These are phyloP conservation scores for Fusarium sublunatum DNA, from an alignment of 2,329 filamentous ascomycete species.

Conservation along the genomic window DNA sequence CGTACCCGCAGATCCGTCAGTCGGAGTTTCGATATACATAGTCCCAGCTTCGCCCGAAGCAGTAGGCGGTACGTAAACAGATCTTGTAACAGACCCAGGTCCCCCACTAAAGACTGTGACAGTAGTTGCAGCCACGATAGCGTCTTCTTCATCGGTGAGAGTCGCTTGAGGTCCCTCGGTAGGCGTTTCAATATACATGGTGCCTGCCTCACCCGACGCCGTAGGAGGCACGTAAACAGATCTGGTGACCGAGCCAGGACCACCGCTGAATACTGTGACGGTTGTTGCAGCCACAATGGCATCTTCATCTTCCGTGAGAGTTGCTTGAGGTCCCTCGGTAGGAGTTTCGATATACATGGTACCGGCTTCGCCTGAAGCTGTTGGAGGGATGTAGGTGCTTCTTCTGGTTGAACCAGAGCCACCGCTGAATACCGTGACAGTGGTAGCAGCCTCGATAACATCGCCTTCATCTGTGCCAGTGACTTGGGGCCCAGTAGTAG, in stretches of 20 bases:
- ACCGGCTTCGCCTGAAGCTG: background rate
- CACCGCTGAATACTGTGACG: conserved; percentile 2
- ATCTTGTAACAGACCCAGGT: background rate
- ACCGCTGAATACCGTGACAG: background rate
- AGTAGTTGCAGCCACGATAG: background rate
- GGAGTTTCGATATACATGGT: background rate
- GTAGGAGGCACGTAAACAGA: conserved; percentile 2
- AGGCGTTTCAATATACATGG: background rate
- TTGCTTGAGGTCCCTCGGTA: background rate
- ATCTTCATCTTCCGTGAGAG: background rate
- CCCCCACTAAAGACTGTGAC: background rate
- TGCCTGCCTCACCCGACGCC: conserved; percentile 1
- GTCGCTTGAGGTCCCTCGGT: background rate
- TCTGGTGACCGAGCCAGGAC: background rate
- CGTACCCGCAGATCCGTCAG: background rate
- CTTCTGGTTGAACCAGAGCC: background rate
- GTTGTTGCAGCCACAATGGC: background rate
- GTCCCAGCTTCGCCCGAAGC: background rate
- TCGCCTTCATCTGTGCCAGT: background rate
- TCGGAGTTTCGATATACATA: background rate
- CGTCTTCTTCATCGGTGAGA: background rate
- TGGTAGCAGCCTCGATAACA: background rate
- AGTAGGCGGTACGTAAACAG: background rate
- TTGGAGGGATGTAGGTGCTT: background rate
- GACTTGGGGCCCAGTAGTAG: background rate